Evolutionary conservation across 768 basidiomycete genomes (phyloP), one percentile per base, ranked within the genome.

Genomic region (Bullera alba): DNA sequence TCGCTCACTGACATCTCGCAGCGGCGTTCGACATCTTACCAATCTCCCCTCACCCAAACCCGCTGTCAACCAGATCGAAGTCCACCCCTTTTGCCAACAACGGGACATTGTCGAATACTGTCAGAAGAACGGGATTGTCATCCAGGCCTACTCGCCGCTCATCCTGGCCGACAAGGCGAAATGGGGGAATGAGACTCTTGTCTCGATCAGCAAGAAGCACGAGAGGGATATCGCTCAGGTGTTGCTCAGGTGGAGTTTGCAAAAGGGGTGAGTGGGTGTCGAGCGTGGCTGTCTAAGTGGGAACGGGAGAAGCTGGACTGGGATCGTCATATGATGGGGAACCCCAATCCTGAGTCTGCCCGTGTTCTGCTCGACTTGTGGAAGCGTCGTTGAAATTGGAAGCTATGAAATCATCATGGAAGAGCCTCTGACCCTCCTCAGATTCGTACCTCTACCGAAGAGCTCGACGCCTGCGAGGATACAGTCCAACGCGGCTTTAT

Each of bases 391-490:
- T n/a, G n/a, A n/a, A n/a, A n/a, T n/a, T n/a, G n/a, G n/a, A n/a
- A n/a, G n/a, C n/a, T n/a, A n/a, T n/a, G n/a, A n/a, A n/a, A n/a
- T n/a, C n/a, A n/a, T n/a, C n/a, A n/a, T n/a, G n/a, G n/a, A n/a
- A n/a, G n/a, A n/a, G n/a, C n/a, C n/a, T n/a, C n/a, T n/a, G n/a
- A n/a, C n/a, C n/a, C n/a, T n/a, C 19, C 37, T n/a, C 30, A 90
- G 88, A 16, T 87, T 80, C 58, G 78, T 87, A 0, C 86, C 87
- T 0, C 79, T 96, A 7, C 86, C 88, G 1, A 92, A 92, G 73
- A 86, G 85, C 38, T 79, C 79, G 26, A 85, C 80, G 2, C 78
- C 83, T 0, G 73, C 72, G 15, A 81, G 89, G 26, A 86, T 96
- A 60, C 44, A 39, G 39, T 61, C 56, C 14, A 69, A 67, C 46